Conservation (phyloP, 495 filamentous ascomycete genomes). For the Aspergillus cristatus region DNA sequence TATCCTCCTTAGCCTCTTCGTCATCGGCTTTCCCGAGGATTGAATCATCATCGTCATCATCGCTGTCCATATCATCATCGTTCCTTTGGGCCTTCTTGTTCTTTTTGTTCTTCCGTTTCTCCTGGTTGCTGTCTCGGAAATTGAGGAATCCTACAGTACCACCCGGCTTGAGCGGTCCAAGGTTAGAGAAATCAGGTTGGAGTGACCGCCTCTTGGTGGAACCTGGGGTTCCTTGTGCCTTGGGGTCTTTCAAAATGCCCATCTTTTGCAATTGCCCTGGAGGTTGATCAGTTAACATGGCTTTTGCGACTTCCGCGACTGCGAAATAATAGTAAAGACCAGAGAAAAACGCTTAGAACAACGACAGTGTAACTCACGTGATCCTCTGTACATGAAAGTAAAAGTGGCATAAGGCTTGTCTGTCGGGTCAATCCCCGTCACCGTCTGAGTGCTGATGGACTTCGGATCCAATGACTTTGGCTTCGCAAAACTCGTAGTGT, state of each 20-base stretch:
- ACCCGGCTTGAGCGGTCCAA: conserved; percentile 72
- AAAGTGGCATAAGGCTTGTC: conserved; percentile 95
- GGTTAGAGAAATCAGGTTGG: conserved; percentile 71
- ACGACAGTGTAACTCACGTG: conserved; percentile 69
- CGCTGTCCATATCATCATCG: conserved; percentile 66
- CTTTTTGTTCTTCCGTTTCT: conserved; percentile 41
- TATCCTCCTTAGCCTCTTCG: conserved; percentile 59
- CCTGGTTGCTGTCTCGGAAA: conserved; percentile 66
- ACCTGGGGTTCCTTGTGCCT: conserved; percentile 46
- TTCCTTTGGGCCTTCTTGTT: conserved; percentile 45
- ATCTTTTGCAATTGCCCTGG: conserved; percentile 89
- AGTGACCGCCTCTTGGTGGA: conserved; percentile 62
- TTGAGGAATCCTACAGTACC: conserved; percentile 84
- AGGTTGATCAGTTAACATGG: conserved; percentile 15
- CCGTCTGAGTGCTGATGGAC: conserved; percentile 94
- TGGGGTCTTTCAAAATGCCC: conserved; percentile 64
- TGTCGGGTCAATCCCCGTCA: conserved; percentile 93
- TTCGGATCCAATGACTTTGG: conserved; percentile 96
- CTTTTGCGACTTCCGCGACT: conserved; percentile 6
- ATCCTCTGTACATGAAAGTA: conserved; percentile 95
- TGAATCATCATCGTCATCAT: conserved; percentile 53
- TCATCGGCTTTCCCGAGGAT: conserved; percentile 58
- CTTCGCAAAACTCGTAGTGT: conserved; percentile 97
- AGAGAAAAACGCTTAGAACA: neutral
- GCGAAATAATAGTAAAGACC: neutral